A percentile compares a stretch with the other conserved stretches of the same genome.
phyloP scores from a whole-genome alignment of 129 eudicot genomes.

The Tanacetum coccineum region DNA sequence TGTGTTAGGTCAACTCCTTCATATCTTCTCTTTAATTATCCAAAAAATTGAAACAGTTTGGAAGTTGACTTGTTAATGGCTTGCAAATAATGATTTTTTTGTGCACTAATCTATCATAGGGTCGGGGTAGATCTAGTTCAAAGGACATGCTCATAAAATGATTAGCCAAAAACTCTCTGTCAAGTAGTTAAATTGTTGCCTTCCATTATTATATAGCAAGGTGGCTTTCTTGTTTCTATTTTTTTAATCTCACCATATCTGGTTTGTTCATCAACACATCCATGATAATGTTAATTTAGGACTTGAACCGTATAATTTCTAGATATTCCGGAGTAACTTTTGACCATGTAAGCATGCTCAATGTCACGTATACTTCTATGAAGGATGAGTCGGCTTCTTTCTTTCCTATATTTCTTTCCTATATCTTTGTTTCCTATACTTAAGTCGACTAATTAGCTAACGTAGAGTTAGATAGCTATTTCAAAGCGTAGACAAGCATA shows the following conservation, averaged over 20 bases:
- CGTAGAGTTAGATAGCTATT: background rate
- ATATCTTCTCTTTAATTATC: slow-evolving; percentile 16
- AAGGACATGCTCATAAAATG: slow-evolving; percentile 14
- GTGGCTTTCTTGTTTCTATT: slow-evolving; percentile 11
- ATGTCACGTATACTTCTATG: background rate
- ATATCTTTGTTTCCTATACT: too few species aligned
- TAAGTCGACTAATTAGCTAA: background rate
- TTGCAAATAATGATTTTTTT: background rate
- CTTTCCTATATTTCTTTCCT: background rate
- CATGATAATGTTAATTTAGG: background rate
- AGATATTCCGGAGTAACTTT: too few species aligned
- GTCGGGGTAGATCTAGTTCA: slow-evolving; percentile 26
- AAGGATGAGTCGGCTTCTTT: background rate
- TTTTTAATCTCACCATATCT: background rate
- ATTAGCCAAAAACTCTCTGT: slow-evolving; percentile 32
- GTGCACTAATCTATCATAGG: background rate
- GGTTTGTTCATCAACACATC: background rate
- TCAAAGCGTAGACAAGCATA: background rate
- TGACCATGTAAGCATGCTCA: too few species aligned
- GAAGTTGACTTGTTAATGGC: slow-evolving; percentile 24
- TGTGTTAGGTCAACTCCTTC: slow-evolving; percentile 38
- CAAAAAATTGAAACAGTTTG: slow-evolving; percentile 1
- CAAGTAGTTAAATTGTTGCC: slow-evolving; percentile 24
- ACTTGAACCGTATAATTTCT: background rate
- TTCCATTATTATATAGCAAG: slow-evolving; percentile 21